Conservation (phyloP, 2,329 filamentous ascomycete genomes). For the Arthroderma sp. region DNA sequence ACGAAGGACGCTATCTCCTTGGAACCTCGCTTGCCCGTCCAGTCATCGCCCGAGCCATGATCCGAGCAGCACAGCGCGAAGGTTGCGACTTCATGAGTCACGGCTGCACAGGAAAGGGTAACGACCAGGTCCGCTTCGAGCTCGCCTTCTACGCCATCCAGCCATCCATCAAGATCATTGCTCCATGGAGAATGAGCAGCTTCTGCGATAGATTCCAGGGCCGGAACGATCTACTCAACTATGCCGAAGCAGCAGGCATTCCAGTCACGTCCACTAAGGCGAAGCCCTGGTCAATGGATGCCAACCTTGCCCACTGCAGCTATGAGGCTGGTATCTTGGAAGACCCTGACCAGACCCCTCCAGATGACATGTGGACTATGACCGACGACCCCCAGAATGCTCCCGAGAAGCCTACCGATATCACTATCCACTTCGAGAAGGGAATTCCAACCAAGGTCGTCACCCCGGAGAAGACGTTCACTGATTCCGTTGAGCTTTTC, state of each 20-base stretch:
- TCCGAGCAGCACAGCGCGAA: slow-evolving; percentile 29
- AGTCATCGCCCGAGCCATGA: slow-evolving; percentile 35
- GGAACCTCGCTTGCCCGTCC: slow-evolving; percentile 23
- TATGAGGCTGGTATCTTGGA: slow-evolving; percentile 60
- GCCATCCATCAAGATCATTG: slow-evolving; percentile 36
- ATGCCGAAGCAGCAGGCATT: slow-evolving; percentile 34
- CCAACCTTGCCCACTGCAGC: slow-evolving; percentile 47
- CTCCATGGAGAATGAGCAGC: slow-evolving; percentile 35
- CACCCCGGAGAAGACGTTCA: slow-evolving; percentile 5
- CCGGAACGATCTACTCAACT: slow-evolving; percentile 37
- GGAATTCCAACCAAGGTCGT: slow-evolving; percentile 13
- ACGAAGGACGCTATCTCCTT: no score
- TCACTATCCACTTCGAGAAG: slow-evolving; percentile 15
- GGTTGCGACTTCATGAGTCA: slow-evolving; percentile 31
- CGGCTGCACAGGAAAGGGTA: slow-evolving; percentile 35
- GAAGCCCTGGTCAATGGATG: slow-evolving; percentile 45
- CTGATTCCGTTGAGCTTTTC: slow-evolving; percentile 11
- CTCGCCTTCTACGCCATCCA: slow-evolving; percentile 37
- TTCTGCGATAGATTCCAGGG: slow-evolving; percentile 38
- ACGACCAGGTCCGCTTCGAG: slow-evolving; percentile 38
- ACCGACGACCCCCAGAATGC: slow-evolving; percentile 27
- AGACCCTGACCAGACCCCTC: slow-evolving; percentile 48
- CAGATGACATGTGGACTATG: slow-evolving; percentile 69
- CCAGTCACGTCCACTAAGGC: slow-evolving; percentile 36
- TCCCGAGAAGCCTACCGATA: slow-evolving; percentile 12